phyloP scores from a whole-genome alignment of 768 basidiomycete genomes.

The Pholiota molesta region DNA sequence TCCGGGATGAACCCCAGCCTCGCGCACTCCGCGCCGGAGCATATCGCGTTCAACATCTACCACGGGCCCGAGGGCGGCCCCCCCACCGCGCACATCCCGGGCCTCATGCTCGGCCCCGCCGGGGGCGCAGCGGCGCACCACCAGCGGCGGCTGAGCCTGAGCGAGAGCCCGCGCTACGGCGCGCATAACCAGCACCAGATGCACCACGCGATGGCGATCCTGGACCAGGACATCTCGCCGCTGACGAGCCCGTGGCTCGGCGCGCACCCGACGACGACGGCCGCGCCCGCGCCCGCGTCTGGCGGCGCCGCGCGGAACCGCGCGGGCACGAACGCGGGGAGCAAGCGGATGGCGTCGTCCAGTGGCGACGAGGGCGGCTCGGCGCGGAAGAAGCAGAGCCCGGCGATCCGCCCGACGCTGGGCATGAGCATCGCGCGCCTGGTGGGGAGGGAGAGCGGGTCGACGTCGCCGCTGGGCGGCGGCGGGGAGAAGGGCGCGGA shows the following conservation, averaged over 20 bases:
- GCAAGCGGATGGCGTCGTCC: constrained; percentile 62
- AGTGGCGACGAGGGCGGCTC: constrained; percentile 52
- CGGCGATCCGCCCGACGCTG: constrained; percentile 38
- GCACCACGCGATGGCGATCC: constrained; percentile 43
- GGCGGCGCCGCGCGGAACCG: constrained; percentile 3
- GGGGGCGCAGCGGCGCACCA: constrained; percentile 2
- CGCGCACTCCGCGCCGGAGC: constrained; percentile 68
- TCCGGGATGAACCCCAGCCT: constrained; percentile 11
- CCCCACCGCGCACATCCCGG: constrained; percentile 14
- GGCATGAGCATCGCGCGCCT: constrained; percentile 20
- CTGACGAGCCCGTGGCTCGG: constrained; percentile 83
- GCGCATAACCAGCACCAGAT: constrained; percentile 4
- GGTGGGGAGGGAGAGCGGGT: constrained; percentile 13
- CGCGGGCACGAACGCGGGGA: constrained; percentile 20
- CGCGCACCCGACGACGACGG: constrained; percentile 40
- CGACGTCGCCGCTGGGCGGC: constrained; percentile 17
- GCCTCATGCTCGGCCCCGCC: constrained; percentile 19
- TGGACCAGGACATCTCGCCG: constrained; percentile 78
- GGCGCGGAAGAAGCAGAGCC: constrained; percentile 57
- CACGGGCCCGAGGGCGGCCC: constrained; percentile 15
- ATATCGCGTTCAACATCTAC: constrained; percentile 60
- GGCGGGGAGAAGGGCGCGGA: background rate
- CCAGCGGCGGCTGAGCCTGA: constrained; percentile 2
- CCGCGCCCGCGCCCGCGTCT: background rate
- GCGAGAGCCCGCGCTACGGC: constrained; percentile 6